Base-by-base conservation (phyloP, 495 filamentous ascomycete species). In the Aspergillus mulundensis region DNA sequence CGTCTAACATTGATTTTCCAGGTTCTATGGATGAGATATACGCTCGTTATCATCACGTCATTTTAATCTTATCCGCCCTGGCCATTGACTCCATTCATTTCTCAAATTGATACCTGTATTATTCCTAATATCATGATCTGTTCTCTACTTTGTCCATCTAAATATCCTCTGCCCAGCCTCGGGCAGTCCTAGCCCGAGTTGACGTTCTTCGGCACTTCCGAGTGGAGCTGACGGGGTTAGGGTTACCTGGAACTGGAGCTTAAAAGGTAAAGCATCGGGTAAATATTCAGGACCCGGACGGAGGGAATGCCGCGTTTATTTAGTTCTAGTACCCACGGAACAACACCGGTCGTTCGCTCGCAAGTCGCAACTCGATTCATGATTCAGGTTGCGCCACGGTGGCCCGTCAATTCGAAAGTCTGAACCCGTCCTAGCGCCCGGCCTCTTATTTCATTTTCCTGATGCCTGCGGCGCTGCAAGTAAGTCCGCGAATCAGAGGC, bases 231-330 rank as follows among this genome's bases (percentile, higher is more conserved):
- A 40, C 15, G 38, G 38, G n/a, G 38, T 40, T 40, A 40, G 38
- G 14, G 38, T 18, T 16, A 18, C 15, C 38, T 40, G 25, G 51
- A 45, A 16, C 18, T 45, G 53, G 34, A 41, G 23, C 43, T 15
- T 14, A 18, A 32, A 28, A 3, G 25, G 25, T 28, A 28, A 28
- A 28, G 32, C 39, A 18, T 61, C 59, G 59, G 59, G 54, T 58
- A 61, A 61, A 61, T 51, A 51, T 52, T 58, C 59, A 50, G 59
- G 54, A 61, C 54, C 23, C 50, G 45, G 50, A 53, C 30, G 40
- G 40, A 50, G 38, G 38, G 49, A 41, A 51, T 51, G 30, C 49
- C 28, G 30, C 18, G 6, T 15, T 50, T 21, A 7, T 50, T 48
- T 40, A 16, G 38, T 18, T 40, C 32, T 36, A 36, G 32, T 15